Evolutionary conservation across 2,329 filamentous ascomycete genomes (phyloP).

Genomic region (Saccharata proteae): DNA sequence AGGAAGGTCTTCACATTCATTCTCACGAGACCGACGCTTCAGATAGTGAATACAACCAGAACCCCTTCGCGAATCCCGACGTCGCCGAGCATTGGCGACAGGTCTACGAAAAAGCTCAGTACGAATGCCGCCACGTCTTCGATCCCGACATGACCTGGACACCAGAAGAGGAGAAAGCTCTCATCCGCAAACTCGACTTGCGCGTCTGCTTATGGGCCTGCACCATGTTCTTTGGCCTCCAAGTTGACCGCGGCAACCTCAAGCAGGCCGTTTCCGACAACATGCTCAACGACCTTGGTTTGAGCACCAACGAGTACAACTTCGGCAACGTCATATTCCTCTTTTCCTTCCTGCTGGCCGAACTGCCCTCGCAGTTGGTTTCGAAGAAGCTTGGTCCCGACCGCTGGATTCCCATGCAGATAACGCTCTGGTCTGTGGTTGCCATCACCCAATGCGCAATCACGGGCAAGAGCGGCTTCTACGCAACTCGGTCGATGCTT

Average conservation of each 20-base stretch:
- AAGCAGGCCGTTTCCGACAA: slow-evolving; percentile 28
- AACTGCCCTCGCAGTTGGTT: slow-evolving; percentile 38
- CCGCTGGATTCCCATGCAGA: slow-evolving; percentile 26
- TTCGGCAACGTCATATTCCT: slow-evolving; percentile 15
- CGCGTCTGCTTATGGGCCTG: slow-evolving; percentile 24
- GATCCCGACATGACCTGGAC: slow-evolving; percentile 37
- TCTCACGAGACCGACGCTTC: background rate
- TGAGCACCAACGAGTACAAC: slow-evolving; percentile 11
- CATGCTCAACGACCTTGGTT: slow-evolving; percentile 27
- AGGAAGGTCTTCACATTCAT: slow-evolving; percentile 6
- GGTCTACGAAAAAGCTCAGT: slow-evolving; percentile 19
- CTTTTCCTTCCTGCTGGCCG: slow-evolving; percentile 34
- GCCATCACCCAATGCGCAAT: slow-evolving; percentile 26
- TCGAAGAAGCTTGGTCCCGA: slow-evolving; percentile 41
- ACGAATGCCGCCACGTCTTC: slow-evolving; percentile 33
- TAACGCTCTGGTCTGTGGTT: slow-evolving; percentile 23
- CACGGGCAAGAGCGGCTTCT: slow-evolving; percentile 22
- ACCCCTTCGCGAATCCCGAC: slow-evolving; percentile 14
- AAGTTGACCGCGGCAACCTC: slow-evolving; percentile 37
- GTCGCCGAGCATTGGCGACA: slow-evolving; percentile 16
- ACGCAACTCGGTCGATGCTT: slow-evolving; percentile 26
- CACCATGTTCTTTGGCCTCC: slow-evolving; percentile 38
- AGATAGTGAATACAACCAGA: slow-evolving; percentile 1
- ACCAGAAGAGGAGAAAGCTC: slow-evolving; percentile 34
- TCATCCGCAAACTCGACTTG: slow-evolving; percentile 29